Conservation (phyloP, 164 flowering plant species). For the Sedum album region DNA sequence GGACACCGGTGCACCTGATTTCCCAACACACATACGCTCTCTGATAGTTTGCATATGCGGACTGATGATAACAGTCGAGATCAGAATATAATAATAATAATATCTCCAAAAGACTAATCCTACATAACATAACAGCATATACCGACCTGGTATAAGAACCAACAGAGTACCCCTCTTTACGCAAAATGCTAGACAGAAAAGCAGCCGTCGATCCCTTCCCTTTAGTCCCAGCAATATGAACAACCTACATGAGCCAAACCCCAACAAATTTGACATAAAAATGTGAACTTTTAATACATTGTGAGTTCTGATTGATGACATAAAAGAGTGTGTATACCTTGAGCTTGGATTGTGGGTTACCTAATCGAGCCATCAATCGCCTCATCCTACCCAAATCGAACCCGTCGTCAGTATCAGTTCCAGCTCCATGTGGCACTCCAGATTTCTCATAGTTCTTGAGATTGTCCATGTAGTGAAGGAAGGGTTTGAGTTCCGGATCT, state of each 20-base stretch:
- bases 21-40: slow-evolving; percentile 76
- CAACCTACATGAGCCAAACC: slow-evolving; percentile 32
- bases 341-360: slow-evolving; percentile 71
- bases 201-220: slow-evolving; percentile 99
- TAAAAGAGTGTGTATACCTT: slow-evolving; percentile 43
- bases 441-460: slow-evolving; percentile 77
- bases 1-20: slow-evolving; percentile 52
- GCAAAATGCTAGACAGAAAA: slow-evolving; percentile 69
- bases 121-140: not conserved
- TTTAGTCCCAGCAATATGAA: slow-evolving; percentile 97
- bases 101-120: not conserved
- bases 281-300: not conserved
- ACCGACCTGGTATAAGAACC: slow-evolving; percentile 89
- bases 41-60: slow-evolving; percentile 80
- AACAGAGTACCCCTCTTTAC: slow-evolving; percentile 76
- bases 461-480: slow-evolving; percentile 54
- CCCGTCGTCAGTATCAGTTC: slow-evolving; percentile 80
- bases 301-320: too few relatives aligned
- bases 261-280: not conserved
- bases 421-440: slow-evolving; percentile 81
- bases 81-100: not conserved
- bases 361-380: slow-evolving; percentile 59
- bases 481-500: slow-evolving; percentile 43
- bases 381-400: slow-evolving; percentile 84
- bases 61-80: slow-evolving; percentile 30